Evolutionary conservation across 192 early-diverging fungal species (phyloP), one percentile per base, ranked within the genome.

Genomic region (Coemansia sp.): DNA sequence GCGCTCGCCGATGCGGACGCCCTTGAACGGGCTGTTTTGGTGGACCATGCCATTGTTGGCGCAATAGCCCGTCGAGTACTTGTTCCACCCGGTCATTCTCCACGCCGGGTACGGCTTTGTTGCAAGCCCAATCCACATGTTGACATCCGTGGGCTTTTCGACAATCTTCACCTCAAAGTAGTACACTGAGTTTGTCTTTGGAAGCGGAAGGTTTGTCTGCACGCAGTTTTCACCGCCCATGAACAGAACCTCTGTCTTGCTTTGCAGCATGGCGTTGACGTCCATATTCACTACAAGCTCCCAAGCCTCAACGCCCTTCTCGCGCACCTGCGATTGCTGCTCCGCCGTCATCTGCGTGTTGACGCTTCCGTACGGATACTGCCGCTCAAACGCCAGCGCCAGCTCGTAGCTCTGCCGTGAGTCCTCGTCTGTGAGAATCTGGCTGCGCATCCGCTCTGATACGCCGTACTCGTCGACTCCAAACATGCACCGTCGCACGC

Each of bases 161-260:
- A 85, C 85, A 68, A 91, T 79, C 68, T 91, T 91, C 50, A 87
- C 85, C 64, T 92, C 91, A 84, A 88, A 92, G 69, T 92, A 92
- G 77, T 91, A 91, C 20, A 92, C 87, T 52, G 89, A 86, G 72
- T 89, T 88, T 27, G 83, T 81, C 68, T 87, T 89, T 56, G 91
- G 91, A 59, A 92, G 70, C 4, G 91, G 91, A 59, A 92, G 65
- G 67, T 92, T 92, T 7, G 91, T 91, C 60, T 90, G 89, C 41
- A 92, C 87, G 65, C 85, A 88, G 50, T 86, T 76, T 50, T 88
- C 87, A 48, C 84, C 84, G 44, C 85, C 82, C 65, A 85, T 86
- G 61, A 92, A 91, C 59, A 88, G 79, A 29, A 92, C 79, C 53
- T 92, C 91, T 6, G 89, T 92, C 57, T 88, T 72, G 63, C 83